Percentiles rank a stretch among this genome's conserved stretches.
Conservation (phyloP, 2,329 filamentous ascomycete species). For the Colletotrichum musae region DNA sequence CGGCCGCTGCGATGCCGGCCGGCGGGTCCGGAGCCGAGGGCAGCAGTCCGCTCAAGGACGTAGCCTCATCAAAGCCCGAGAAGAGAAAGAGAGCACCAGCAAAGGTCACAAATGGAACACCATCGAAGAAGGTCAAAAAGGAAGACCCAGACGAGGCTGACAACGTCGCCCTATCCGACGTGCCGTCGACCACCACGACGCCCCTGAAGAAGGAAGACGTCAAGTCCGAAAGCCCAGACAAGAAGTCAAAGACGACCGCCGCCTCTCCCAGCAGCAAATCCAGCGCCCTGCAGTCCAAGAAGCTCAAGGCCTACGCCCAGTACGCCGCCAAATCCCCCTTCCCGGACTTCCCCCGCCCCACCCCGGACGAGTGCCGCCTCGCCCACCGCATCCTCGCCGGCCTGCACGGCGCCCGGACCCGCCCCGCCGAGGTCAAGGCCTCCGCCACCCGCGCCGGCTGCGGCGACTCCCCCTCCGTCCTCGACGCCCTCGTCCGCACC, state of each 20-base stretch:
- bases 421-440: conserved; percentile 73
- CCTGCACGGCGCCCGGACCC: conserved; percentile 74
- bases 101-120: conserved; percentile 13
- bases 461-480: conserved; percentile 64
- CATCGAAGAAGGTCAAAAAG: conserved; percentile 40
- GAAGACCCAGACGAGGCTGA: conserved; percentile 34
- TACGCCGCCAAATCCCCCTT: conserved; percentile 70
- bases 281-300: conserved; percentile 55
- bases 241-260: conserved; percentile 13
- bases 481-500: conserved; percentile 67
- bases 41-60: neutral
- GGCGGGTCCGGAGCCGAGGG: too few relatives aligned
- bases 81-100: conserved; percentile 36
- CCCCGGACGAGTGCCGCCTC: conserved; percentile 75
- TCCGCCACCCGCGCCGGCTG: conserved; percentile 76
- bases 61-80: neutral
- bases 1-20: neutral
- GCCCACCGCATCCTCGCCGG: conserved; percentile 76
- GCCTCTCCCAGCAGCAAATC: conserved; percentile 41
- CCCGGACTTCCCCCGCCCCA: conserved; percentile 76
- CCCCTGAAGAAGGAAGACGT: conserved; percentile 31
- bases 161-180: conserved; percentile 10
- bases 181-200: conserved; percentile 3
- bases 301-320: conserved; percentile 59
- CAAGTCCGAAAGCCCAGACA: conserved; percentile 31